Conservation (phyloP, 2,329 filamentous ascomycete genomes). For the Cercospora sp. region DNA sequence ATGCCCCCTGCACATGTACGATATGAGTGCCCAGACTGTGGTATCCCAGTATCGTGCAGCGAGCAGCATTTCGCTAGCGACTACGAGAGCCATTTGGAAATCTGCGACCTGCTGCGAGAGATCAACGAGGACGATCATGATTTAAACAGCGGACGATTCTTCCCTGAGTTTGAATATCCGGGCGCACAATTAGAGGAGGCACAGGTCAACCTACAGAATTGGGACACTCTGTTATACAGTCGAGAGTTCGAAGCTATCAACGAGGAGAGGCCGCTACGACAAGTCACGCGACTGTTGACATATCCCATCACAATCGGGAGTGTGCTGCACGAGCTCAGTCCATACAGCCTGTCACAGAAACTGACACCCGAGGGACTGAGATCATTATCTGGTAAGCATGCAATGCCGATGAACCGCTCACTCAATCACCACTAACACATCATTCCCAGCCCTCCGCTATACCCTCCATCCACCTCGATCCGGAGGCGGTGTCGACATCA, state of each 20-base stretch:
- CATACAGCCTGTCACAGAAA: conserved; percentile 78
- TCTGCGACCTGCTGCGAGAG: conserved; percentile 86
- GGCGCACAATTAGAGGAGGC: conserved; percentile 88
- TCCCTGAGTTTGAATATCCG: conserved; percentile 91
- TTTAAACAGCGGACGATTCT: conserved; percentile 82
- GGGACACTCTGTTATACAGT: conserved; percentile 95
- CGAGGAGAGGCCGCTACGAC: conserved; percentile 83
- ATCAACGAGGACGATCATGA: conserved; percentile 99
- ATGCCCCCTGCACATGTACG: conserved; percentile 77
- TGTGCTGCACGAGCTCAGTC: conserved; percentile 89
- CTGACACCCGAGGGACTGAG: conserved; percentile 87
- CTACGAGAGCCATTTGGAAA: conserved; percentile 86
- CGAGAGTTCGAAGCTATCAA: conserved; percentile 89
- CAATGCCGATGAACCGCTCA: neutral
- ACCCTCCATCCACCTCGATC: conserved; percentile 83
- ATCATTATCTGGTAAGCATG: conserved; percentile 78
- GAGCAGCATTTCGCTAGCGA: conserved; percentile 95
- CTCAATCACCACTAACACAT: neutral
- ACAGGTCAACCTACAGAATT: conserved; percentile 95
- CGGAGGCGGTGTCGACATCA: conserved; percentile 71
- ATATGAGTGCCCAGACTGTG: conserved; percentile 96
- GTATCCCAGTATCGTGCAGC: conserved; percentile 88
- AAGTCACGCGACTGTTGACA: conserved; percentile 88
- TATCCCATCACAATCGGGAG: conserved; percentile 92
- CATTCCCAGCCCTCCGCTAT: conserved; percentile 73